Percentiles rank a stretch among this genome's conserved stretches.
phyloP scores from a whole-genome alignment of 1,139 yeast species.

The Torulaspora globosa region DNA sequence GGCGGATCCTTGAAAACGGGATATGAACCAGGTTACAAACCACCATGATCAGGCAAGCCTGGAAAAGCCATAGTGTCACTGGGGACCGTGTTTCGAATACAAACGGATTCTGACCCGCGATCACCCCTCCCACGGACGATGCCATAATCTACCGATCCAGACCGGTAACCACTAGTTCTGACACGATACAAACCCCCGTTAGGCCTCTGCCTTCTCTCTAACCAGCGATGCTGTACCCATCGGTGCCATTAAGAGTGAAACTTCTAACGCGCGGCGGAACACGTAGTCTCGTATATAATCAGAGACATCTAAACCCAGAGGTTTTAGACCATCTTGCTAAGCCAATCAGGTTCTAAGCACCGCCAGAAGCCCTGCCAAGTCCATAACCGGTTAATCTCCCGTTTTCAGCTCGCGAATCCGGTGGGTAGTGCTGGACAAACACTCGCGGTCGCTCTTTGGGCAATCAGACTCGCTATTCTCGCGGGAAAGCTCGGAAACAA shows the following conservation, averaged over 20 bases:
- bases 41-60: constrained; percentile 31
- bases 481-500: not conserved
- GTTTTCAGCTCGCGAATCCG: not conserved
- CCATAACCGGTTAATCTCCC: not conserved
- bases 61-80: constrained; percentile 32
- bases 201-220: not conserved
- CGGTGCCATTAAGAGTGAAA: too few relatives aligned
- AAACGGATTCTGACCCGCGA: constrained; percentile 67
- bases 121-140: constrained; percentile 54
- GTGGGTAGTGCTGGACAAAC: not conserved
- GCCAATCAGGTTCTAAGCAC: not conserved
- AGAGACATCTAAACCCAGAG: not conserved
- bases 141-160: constrained; percentile 11
- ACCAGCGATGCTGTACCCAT: not conserved
- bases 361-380: not conserved
- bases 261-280: not conserved
- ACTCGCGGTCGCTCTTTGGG: not conserved
- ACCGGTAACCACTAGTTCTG: not conserved
- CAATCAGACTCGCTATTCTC: not conserved
- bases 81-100: constrained; percentile 46
- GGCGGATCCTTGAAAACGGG: constrained; percentile 57
- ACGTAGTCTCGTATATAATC: not conserved
- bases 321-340: not conserved
- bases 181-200: not conserved
- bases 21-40: constrained; percentile 49